Percentiles rank a stretch among this genome's conserved stretches.
Conservation (phyloP, 768 basidiomycete genomes). For the Hemileccinum rubropunctum region DNA sequence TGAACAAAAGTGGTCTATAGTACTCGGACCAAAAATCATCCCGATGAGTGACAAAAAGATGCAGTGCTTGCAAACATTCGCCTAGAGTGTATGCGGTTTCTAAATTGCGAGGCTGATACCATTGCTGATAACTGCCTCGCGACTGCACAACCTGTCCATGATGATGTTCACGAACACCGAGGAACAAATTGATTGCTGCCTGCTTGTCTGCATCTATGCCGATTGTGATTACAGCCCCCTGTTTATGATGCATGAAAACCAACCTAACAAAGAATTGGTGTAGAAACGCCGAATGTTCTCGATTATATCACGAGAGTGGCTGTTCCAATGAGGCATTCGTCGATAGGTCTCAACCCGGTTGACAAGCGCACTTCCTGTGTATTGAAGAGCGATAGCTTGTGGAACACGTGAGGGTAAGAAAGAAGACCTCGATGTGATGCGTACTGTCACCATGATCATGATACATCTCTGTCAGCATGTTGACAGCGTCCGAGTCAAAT, state of each 20-base stretch:
- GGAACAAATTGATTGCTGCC: conserved; percentile 94
- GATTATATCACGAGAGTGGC: conserved; percentile 93
- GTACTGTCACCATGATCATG: conserved; percentile 95
- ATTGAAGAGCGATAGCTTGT: conserved; percentile 89
- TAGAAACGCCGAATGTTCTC: conserved; percentile 95
- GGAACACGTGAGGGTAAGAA: background rate
- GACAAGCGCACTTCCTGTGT: conserved; percentile 94
- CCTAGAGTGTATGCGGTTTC: conserved; percentile 62
- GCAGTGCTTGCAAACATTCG: conserved; percentile 61
- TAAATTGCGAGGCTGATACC: conserved; percentile 77
- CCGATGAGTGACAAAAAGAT: conserved; percentile 53
- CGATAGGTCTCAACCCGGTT: conserved; percentile 96
- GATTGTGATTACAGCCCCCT: background rate
- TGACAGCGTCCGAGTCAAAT: conserved; percentile 92
- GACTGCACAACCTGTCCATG: conserved; percentile 49
- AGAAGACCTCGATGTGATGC: conserved; percentile 23
- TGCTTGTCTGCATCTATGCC: conserved; percentile 91
- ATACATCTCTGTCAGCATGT: conserved; percentile 98
- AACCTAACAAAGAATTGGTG: conserved; percentile 88
- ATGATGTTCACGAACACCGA: conserved; percentile 66
- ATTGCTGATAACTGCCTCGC: conserved; percentile 76
- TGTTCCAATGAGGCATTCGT: conserved; percentile 95
- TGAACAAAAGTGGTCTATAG: conserved; percentile 82
- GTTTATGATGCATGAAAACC: background rate
- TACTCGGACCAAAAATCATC: conserved; percentile 89